Conservation (phyloP, 805 yeast genomes). For the Candida ovalis region DNA sequence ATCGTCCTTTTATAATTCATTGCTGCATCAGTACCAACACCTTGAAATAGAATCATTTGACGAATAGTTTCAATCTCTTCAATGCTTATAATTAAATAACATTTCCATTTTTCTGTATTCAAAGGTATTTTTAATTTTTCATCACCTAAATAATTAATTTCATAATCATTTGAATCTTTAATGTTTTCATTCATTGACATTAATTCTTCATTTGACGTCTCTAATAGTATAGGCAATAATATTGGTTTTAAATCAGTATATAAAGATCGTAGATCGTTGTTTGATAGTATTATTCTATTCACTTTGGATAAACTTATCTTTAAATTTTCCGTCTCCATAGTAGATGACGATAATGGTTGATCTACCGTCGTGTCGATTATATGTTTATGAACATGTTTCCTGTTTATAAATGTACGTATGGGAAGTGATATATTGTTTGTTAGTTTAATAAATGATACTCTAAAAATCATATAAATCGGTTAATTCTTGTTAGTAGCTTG, state of each 20-base stretch:
- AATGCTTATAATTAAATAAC: constrained; percentile 19
- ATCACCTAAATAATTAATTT: neutral
- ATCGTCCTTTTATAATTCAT: neutral
- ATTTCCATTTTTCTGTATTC: constrained; percentile 24
- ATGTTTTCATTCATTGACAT: constrained; percentile 6
- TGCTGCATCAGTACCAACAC: neutral
- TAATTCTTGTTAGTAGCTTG: no score
- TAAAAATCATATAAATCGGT: constrained; percentile 3
- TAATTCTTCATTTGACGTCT: constrained; percentile 19
- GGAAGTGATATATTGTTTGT: constrained; percentile 16
- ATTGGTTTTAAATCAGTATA: constrained; percentile 17
- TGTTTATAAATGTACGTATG: constrained; percentile 25
- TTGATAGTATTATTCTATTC: constrained; percentile 13
- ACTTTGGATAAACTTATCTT: constrained; percentile 2
- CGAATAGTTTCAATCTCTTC: constrained; percentile 18
- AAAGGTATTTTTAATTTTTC: constrained; percentile 17
- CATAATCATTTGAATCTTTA: neutral
- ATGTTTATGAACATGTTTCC: constrained; percentile 21
- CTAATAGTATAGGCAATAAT: constrained; percentile 19
- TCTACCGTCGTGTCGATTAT: constrained; percentile 8
- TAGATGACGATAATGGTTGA: constrained; percentile 4
- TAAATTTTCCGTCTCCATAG: neutral
- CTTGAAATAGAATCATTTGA: neutral
- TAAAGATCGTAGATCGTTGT: constrained; percentile 20
- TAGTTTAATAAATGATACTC: constrained; percentile 23